A percentile compares a stretch with the other conserved stretches of the same genome.
Evolutionary conservation across 2,329 filamentous ascomycete genomes (phyloP).

Genomic region (Claviceps quebecensis): DNA sequence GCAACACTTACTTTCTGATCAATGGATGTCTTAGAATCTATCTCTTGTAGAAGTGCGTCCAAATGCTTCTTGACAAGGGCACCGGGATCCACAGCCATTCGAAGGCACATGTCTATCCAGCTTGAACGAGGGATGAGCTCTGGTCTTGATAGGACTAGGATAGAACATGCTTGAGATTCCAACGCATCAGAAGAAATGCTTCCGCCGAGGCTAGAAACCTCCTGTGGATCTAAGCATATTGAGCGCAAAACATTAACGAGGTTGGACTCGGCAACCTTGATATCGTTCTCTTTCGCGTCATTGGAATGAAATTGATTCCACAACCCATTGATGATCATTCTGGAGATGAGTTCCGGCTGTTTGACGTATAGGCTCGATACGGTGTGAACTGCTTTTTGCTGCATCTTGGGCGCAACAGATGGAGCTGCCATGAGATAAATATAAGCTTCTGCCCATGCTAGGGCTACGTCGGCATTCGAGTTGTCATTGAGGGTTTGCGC

Average conservation of each 20-base stretch:
- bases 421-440: slow-evolving; percentile 63
- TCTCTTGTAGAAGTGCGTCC: slow-evolving; percentile 51
- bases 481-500: slow-evolving; percentile 39
- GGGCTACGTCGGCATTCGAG: slow-evolving; percentile 32
- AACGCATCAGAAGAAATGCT: slow-evolving; percentile 35
- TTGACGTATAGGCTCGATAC: slow-evolving; percentile 53
- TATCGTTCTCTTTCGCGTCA: slow-evolving; percentile 64
- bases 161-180: slow-evolving; percentile 57
- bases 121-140: slow-evolving; percentile 63
- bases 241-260: slow-evolving; percentile 48
- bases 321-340: slow-evolving; percentile 54
- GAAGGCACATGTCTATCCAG: slow-evolving; percentile 84
- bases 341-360: slow-evolving; percentile 42
- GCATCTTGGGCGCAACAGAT: slow-evolving; percentile 44
- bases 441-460: slow-evolving; percentile 71
- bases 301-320: slow-evolving; percentile 65
- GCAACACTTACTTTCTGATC: slow-evolving; percentile 34
- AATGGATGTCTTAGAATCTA: slow-evolving; percentile 36
- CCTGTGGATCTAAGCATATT: slow-evolving; percentile 47
- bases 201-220: slow-evolving; percentile 28
- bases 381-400: slow-evolving; percentile 45
- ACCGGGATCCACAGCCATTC: slow-evolving; percentile 71
- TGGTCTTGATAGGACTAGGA: slow-evolving; percentile 65
- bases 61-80: slow-evolving; percentile 53
- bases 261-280: slow-evolving; percentile 50